Evolutionary conservation across 345 rosid genomes (phyloP).

Genomic region (Sonneratia alba): DNA sequence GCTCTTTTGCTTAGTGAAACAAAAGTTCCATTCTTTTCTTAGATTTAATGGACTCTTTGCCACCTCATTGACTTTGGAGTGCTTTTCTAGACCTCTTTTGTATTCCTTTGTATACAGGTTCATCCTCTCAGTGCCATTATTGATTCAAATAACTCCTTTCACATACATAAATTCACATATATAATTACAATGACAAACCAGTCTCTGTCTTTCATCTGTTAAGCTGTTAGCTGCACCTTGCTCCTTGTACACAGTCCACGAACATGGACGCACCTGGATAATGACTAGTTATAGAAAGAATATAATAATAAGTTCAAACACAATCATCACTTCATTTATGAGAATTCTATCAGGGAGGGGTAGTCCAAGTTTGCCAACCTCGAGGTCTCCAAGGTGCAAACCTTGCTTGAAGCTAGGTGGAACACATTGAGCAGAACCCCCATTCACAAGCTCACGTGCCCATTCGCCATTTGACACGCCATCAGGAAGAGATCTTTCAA

Average conservation of each 20-base stretch:
- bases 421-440: constrained; percentile 56
- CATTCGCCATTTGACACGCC: constrained; percentile 76
- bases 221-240: constrained; percentile 23
- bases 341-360: not conserved
- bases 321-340: not conserved
- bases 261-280: constrained; percentile 51
- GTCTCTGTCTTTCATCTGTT: constrained; percentile 47
- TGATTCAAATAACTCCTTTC: not conserved
- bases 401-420: constrained; percentile 86
- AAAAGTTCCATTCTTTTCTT: not conserved
- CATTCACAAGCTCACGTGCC: constrained; percentile 62
- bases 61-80: not conserved
- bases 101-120: not conserved
- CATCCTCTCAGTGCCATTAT: not conserved
- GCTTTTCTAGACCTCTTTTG: not conserved
- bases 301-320: not conserved
- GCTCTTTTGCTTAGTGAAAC: not conserved
- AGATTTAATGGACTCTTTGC: not conserved
- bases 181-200: constrained; percentile 43
- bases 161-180: not conserved
- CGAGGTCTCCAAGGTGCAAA: constrained; percentile 69
- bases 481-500: constrained; percentile 54
- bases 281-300: constrained; percentile 10
- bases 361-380: constrained; percentile 31
- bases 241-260: constrained; percentile 69